Conservation (phyloP, 208 protist genomes). For the Wallacemonas rigidus region DNA sequence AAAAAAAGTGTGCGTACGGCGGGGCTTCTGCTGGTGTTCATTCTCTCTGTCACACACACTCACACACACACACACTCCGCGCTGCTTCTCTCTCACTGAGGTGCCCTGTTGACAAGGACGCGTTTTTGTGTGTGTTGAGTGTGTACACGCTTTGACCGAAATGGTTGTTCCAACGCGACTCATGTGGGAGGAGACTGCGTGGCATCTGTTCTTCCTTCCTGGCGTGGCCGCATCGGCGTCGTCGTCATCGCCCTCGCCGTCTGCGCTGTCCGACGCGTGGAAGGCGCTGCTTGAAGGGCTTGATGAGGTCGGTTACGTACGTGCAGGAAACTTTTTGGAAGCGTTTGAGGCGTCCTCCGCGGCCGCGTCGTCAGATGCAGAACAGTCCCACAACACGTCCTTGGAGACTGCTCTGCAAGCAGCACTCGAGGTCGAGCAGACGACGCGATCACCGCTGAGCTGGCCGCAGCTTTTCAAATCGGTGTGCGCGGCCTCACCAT, state of each 20-base stretch:
- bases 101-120: no score
- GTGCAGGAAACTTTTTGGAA: not conserved
- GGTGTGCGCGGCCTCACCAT: not conserved
- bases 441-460: not conserved
- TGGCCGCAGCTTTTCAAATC: conserved; percentile 9
- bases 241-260: not conserved
- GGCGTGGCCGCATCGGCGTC: not conserved
- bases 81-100: no score
- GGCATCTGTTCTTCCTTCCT: conserved; percentile 8
- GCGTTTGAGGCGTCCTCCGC: not conserved
- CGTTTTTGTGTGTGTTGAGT: no score
- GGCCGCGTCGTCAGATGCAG: not conserved
- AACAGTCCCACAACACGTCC: not conserved
- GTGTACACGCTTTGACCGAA: no score
- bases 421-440: not conserved
- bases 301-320: conserved; percentile 5
- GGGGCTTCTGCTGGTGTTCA: no score
- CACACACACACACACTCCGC: no score
- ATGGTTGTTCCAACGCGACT: not conserved
- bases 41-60: no score
- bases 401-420: not conserved
- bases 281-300: conserved; percentile 1
- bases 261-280: not conserved
- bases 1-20: no score
- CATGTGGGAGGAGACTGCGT: conserved; percentile 11